Base-by-base conservation (phyloP, 139 green algal genomes). In the Coelastrella sp. region DNA sequence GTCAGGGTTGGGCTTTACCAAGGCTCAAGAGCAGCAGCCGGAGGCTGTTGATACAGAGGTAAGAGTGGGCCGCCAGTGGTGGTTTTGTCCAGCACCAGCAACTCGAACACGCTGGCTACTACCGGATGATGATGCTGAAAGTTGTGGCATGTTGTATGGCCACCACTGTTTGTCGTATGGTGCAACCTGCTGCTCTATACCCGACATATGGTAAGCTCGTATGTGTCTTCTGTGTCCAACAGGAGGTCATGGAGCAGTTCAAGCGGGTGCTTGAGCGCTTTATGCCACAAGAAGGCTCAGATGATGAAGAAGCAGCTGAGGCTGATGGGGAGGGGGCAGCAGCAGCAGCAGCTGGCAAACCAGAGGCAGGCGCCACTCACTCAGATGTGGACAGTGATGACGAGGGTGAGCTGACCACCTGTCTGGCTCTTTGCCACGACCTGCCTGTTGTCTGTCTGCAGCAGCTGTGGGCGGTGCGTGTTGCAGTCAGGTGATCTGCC, bases 191-290 rank as follows among this genome's bases (percentile, higher is more conserved):
- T n/a, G n/a, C n/a, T n/a, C n/a, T n/a, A n/a, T n/a, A n/a, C n/a
- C n/a, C n/a, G n/a, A n/a, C n/a, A n/a, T n/a, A n/a, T n/a, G n/a
- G n/a, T n/a, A n/a, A n/a, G n/a, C n/a, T n/a, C n/a, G n/a, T n/a
- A n/a, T n/a, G n/a, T n/a, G n/a, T n/a, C n/a, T n/a, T n/a, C n/a
- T n/a, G 2, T n/a, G 48, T 3, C 13, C 2, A 19, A n/a, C 35
- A 62, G 57, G 85, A 89, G 67, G 75, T 83, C 0, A 81, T 73
- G n/a, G 91, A 87, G 59, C 92, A 95, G 53, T 93, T 97, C 53
- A 87, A 92, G 72, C 85, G 88, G 0, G 91, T 97, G 48, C 91
- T 96, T 71, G 85, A 95, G 73, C 85, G 87, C 8, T 96, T 97
- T 82, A 90, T 88, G 21, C 90, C 83, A 3, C 89, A 89, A 5